Percentiles rank a stretch among this genome's conserved stretches.
Conservation (phyloP, 1,284 basidiomycete species). For the Sanguinoderma infundibulare region DNA sequence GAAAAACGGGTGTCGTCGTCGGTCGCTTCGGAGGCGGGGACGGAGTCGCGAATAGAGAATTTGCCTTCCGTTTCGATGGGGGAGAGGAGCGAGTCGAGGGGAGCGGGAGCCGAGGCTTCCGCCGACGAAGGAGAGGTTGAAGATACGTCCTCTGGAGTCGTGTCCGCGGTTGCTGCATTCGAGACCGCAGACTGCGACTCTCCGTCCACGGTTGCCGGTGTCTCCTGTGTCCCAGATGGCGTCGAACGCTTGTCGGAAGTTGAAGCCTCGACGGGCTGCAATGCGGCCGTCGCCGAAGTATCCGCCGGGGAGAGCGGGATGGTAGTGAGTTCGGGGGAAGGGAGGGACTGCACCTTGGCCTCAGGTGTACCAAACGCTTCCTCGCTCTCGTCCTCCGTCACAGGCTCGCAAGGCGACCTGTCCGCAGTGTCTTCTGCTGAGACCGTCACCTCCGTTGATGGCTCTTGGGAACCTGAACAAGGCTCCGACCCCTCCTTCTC, state of each 20-base stretch:
- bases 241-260: background rate
- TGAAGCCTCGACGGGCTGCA: background rate
- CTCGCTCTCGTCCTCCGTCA: background rate
- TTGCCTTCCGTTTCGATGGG: slow-evolving; percentile 35
- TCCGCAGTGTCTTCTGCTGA: background rate
- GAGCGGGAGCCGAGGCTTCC: background rate
- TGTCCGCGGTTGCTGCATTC: background rate
- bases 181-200: background rate
- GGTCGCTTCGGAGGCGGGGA: slow-evolving; percentile 60
- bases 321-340: slow-evolving; percentile 9
- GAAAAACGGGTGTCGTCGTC: slow-evolving; percentile 68
- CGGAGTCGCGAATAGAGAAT: slow-evolving; percentile 43
- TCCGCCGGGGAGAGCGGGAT: slow-evolving; percentile 14
- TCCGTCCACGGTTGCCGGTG: background rate
- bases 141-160: background rate
- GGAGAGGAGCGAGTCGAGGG: slow-evolving; percentile 47
- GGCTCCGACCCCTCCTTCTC: background rate
- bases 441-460: background rate
- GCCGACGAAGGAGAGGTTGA: background rate
- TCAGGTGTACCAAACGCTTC: slow-evolving; percentile 6
- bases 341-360: slow-evolving; percentile 3
- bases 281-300: background rate
- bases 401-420: background rate
- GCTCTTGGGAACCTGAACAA: background rate
- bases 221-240: background rate